These are phyloP conservation scores for Ceriops decandra DNA, from an alignment of 345 rosid species.

Conservation along the genomic window DNA sequence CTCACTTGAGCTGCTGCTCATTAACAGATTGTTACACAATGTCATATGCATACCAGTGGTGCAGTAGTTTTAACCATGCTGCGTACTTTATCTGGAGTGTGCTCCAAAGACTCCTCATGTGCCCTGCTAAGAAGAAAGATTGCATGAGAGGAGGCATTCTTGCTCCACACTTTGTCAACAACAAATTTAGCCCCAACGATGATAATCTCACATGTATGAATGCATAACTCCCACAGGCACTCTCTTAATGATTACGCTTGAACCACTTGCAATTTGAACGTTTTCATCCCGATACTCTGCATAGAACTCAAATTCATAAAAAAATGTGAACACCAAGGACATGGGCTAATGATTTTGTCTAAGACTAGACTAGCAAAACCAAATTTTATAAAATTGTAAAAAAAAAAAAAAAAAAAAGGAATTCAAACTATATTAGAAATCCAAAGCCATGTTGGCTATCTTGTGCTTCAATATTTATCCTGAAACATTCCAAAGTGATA, in stretches of 20 bases:
- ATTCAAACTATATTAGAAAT: too few species aligned
- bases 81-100: slow-evolving; percentile 1
- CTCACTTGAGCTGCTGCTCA: background rate
- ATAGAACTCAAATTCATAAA: background rate
- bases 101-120: slow-evolving; percentile 9
- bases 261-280: slow-evolving; percentile 37
- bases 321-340: background rate
- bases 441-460: too few species aligned
- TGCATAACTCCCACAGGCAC: slow-evolving; percentile 39
- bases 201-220: slow-evolving; percentile 19
- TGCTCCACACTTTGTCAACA: background rate
- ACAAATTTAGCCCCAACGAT: background rate
- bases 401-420: too few species aligned
- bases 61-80: slow-evolving; percentile 10
- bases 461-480: too few species aligned
- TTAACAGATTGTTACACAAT: background rate
- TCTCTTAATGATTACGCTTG: slow-evolving; percentile 48
- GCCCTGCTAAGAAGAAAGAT: slow-evolving; percentile 21
- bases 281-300: slow-evolving; percentile 40
- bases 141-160: background rate
- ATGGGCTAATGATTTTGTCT: background rate
- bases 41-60: slow-evolving; percentile 19
- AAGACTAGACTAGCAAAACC: background rate
- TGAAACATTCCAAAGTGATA: too few species aligned
- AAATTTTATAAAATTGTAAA: background rate